phyloP scores from a whole-genome alignment of 2,329 filamentous ascomycete species.

The Apiospora hydei region DNA sequence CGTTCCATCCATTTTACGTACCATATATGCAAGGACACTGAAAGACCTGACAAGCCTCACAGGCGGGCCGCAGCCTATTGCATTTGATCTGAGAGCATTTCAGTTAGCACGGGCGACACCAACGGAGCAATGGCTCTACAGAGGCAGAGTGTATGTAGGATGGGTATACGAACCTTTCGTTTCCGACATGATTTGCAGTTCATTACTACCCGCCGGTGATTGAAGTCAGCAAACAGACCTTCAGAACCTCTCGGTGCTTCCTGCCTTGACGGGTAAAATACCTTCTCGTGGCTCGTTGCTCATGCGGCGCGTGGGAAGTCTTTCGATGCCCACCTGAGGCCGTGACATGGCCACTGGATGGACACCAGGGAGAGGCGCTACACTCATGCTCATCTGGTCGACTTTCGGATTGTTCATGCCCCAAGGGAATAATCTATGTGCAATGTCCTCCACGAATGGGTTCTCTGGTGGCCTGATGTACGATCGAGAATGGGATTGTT shows the following conservation, averaged over 20 bases:
- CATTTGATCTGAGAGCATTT: slow-evolving; percentile 77
- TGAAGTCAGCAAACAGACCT: background rate
- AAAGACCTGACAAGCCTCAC: slow-evolving; percentile 89
- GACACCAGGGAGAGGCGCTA: slow-evolving; percentile 51
- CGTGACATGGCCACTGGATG: slow-evolving; percentile 69
- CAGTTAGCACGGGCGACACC: slow-evolving; percentile 32
- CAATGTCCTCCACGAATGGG: background rate
- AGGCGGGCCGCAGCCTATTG: slow-evolving; percentile 83
- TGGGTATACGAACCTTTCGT: slow-evolving; percentile 71
- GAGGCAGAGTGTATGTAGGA: background rate
- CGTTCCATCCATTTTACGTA: slow-evolving; percentile 51
- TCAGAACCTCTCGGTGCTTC: background rate
- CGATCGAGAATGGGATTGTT: background rate
- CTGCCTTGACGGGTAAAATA: background rate
- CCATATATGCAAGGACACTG: slow-evolving; percentile 89
- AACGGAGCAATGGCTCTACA: slow-evolving; percentile 25
- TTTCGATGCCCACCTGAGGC: slow-evolving; percentile 82
- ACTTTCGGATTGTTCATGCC: slow-evolving; percentile 50
- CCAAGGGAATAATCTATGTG: background rate
- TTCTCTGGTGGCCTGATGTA: background rate
- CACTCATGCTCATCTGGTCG: slow-evolving; percentile 50
- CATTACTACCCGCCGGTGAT: slow-evolving; percentile 57
- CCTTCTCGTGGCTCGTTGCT: slow-evolving; percentile 68
- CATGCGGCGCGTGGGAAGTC: slow-evolving; percentile 73
- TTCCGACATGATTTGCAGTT: slow-evolving; percentile 96